Evolutionary conservation across 805 yeast genomes (phyloP).

Genomic region (Ogataea glucozyma): DNA sequence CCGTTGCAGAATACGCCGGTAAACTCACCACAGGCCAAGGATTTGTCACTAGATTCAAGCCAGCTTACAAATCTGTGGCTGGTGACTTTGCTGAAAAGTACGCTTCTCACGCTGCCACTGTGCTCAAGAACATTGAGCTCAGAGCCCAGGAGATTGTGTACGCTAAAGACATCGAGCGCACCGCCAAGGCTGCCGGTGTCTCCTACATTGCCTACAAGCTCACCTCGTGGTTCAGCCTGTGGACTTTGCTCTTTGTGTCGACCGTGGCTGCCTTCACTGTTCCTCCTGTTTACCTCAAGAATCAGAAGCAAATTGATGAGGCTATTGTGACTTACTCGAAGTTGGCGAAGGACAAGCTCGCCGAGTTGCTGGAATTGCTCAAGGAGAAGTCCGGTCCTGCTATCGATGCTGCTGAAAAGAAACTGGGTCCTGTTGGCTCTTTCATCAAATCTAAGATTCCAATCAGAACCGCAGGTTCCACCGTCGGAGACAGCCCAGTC

Average conservation of each 20-base stretch:
- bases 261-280: constrained; percentile 67
- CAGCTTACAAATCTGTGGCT: constrained; percentile 43
- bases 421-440: constrained; percentile 66
- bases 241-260: constrained; percentile 58
- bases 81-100: constrained; percentile 32
- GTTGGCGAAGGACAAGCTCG: constrained; percentile 51
- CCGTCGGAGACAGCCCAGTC: constrained; percentile 45
- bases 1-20: constrained; percentile 75
- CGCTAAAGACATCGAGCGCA: constrained; percentile 69
- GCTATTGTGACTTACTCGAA: constrained; percentile 48
- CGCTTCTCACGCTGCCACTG: constrained; percentile 38
- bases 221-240: constrained; percentile 74
- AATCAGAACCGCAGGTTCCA: constrained; percentile 69
- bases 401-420: constrained; percentile 54
- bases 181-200: constrained; percentile 69
- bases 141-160: constrained; percentile 57
- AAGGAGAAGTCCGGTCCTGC: constrained; percentile 55
- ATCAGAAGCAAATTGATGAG: constrained; percentile 77
- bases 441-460: constrained; percentile 60
- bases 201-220: constrained; percentile 68
- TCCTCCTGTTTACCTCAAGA: constrained; percentile 71
- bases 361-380: constrained; percentile 41
- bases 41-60: constrained; percentile 73
- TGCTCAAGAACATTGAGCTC: constrained; percentile 52
- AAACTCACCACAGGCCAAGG: constrained; percentile 77